Evolutionary conservation across 352 stramenopile species (phyloP).

Genomic region (Pythium insidiosum): DNA sequence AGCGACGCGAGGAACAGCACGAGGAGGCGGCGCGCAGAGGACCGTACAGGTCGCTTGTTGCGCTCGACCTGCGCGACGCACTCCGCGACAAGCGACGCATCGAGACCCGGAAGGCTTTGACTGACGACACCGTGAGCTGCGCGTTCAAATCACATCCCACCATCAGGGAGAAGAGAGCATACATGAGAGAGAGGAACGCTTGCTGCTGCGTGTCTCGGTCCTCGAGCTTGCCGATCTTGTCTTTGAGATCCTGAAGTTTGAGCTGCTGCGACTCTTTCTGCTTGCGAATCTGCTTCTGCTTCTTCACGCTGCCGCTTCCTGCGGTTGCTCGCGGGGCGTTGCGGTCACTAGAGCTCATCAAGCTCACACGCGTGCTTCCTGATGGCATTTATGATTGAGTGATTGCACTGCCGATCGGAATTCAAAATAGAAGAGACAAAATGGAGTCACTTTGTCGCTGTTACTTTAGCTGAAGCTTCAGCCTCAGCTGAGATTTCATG

Average conservation of each 20-base stretch:
- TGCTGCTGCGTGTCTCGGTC: slow-evolving; percentile 62
- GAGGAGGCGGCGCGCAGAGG: slow-evolving; percentile 48
- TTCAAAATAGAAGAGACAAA: too few species aligned
- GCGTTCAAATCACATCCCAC: background rate
- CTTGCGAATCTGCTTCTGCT: slow-evolving; percentile 27
- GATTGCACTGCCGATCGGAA: too few species aligned
- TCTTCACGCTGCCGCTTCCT: slow-evolving; percentile 13
- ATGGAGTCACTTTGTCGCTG: too few species aligned
- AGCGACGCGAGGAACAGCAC: slow-evolving; percentile 47
- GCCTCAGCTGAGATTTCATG: too few species aligned
- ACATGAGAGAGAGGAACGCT: slow-evolving; percentile 44
- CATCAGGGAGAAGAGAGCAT: background rate
- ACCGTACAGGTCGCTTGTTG: slow-evolving; percentile 43
- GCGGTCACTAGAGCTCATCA: too few species aligned
- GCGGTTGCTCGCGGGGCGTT: too few species aligned
- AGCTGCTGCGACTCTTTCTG: slow-evolving; percentile 21
- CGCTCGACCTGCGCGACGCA: slow-evolving; percentile 41
- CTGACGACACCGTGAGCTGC: slow-evolving; percentile 10
- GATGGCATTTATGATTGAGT: too few species aligned
- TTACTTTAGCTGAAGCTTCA: too few species aligned
- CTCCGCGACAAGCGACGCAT: slow-evolving; percentile 26
- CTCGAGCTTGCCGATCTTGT: slow-evolving; percentile 46
- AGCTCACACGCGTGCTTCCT: too few species aligned
- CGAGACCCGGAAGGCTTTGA: slow-evolving; percentile 25
- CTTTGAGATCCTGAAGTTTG: slow-evolving; percentile 34